Evolutionary conservation across 2,329 filamentous ascomycete genomes (phyloP).

Genomic region (Colletotrichum echinochloae): DNA sequence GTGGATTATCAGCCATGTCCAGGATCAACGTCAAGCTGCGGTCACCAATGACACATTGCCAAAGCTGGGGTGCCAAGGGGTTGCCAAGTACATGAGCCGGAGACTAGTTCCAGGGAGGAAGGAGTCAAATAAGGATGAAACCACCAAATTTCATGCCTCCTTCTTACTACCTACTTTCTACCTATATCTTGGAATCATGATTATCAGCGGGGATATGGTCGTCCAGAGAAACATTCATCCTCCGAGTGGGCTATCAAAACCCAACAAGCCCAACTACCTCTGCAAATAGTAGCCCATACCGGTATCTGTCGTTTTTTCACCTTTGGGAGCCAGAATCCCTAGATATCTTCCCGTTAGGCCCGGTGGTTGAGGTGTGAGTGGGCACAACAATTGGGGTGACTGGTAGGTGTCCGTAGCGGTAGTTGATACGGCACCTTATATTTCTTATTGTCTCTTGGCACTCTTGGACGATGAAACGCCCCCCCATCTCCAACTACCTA

Average conservation of each 20-base stretch:
- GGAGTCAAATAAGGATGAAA: slow-evolving; percentile 32
- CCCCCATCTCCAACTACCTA: background rate
- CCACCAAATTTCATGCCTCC: background rate
- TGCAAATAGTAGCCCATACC: background rate
- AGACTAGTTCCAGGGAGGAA: slow-evolving; percentile 37
- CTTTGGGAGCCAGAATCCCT: background rate
- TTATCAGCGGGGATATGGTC: background rate
- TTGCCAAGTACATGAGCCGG: slow-evolving; percentile 28
- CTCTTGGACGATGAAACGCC: slow-evolving; percentile 32
- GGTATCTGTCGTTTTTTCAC: background rate
- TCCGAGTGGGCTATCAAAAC: background rate
- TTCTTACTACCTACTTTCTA: background rate
- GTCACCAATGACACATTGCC: slow-evolving; percentile 17
- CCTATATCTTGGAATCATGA: too few species aligned
- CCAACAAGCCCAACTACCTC: background rate
- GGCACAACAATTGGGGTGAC: background rate
- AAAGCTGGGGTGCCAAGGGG: slow-evolving; percentile 6
- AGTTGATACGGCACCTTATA: slow-evolving; percentile 6
- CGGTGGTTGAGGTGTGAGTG: slow-evolving; percentile 20
- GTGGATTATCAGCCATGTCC: slow-evolving; percentile 4
- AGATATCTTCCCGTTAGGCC: slow-evolving; percentile 25
- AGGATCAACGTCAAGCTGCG: slow-evolving; percentile 1
- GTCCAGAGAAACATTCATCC: background rate
- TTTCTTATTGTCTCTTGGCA: slow-evolving; percentile 26
- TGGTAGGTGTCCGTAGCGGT: background rate